Conservation (phyloP, 352 stramenopile genomes). For the Peronospora belbahrii region DNA sequence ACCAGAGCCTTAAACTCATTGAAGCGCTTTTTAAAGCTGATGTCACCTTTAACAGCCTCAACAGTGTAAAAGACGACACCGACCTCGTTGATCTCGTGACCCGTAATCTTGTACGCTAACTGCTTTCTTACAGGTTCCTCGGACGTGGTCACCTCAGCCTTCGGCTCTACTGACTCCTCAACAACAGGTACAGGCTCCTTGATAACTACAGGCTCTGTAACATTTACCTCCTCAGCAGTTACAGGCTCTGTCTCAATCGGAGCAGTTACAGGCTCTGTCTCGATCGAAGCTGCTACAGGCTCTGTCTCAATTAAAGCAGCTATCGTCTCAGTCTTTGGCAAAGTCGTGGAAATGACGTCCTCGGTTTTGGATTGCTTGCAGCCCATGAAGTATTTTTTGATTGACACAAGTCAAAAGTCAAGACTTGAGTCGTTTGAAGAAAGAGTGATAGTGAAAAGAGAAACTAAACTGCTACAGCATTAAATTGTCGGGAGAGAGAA, state of each 20-base stretch:
- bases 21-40: constrained; percentile 58
- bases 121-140: constrained; percentile 15
- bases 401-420: constrained; percentile 10
- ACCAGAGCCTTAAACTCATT: constrained; percentile 80
- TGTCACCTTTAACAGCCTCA: constrained; percentile 29
- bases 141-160: constrained; percentile 5
- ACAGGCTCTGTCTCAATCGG: constrained; percentile 1
- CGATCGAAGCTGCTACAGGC: constrained; percentile 1
- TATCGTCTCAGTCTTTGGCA: constrained; percentile 4
- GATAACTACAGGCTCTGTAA: constrained; percentile 1
- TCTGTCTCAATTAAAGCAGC: constrained; percentile 7
- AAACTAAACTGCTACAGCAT: not conserved
- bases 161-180: constrained; percentile 6
- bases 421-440: constrained; percentile 23
- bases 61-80: constrained; percentile 71
- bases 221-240: constrained; percentile 2
- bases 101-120: constrained; percentile 39
- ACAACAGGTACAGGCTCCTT: constrained; percentile 3
- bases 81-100: constrained; percentile 50
- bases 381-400: constrained; percentile 34
- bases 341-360: constrained; percentile 22
- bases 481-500: not conserved
- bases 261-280: not conserved
- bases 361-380: constrained; percentile 67
- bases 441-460: constrained; percentile 26